A percentile compares a stretch with the other conserved stretches of the same genome.
These are phyloP conservation scores for Cytospora schulzeri DNA, from an alignment of 2,329 filamentous ascomycete genomes.

Conservation along the genomic window DNA sequence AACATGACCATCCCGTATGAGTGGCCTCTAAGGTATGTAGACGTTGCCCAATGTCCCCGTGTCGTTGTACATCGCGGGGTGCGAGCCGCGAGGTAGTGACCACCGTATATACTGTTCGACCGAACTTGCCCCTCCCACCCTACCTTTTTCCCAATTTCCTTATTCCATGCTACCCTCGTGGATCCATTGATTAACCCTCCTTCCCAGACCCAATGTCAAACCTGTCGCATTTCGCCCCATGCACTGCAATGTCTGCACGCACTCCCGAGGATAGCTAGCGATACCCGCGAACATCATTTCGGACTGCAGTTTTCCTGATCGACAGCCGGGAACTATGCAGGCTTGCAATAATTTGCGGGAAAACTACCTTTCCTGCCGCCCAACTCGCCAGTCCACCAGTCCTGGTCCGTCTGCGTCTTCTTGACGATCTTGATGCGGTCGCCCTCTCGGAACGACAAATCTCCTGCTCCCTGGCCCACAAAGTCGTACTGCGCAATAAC, in stretches of 20 bases:
- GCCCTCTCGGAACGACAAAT: constrained; percentile 75
- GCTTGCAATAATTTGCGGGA: constrained; percentile 79
- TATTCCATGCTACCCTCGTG: neutral
- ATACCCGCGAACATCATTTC: neutral
- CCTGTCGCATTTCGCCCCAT: neutral
- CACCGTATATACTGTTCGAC: neutral
- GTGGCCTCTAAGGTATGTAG: neutral
- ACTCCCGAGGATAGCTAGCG: neutral
- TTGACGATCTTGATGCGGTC: constrained; percentile 77
- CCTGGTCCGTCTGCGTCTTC: constrained; percentile 77
- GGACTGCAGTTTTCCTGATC: neutral
- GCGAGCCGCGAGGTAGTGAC: neutral
- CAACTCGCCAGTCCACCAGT: constrained; percentile 86
- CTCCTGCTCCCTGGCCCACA: constrained; percentile 67
- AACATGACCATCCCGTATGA: neutral
- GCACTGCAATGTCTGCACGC: neutral
- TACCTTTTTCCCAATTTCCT: neutral
- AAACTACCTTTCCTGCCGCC: constrained; percentile 70
- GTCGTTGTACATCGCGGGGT: neutral
- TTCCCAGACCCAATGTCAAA: neutral
- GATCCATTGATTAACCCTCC: neutral
- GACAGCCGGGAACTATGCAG: constrained; percentile 31
- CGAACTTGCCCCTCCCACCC: neutral
- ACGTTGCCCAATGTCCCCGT: neutral
- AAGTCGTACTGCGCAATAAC: constrained; percentile 79